Conservation (phyloP, 345 rosid species). For the Melaleuca quinquenervia region DNA sequence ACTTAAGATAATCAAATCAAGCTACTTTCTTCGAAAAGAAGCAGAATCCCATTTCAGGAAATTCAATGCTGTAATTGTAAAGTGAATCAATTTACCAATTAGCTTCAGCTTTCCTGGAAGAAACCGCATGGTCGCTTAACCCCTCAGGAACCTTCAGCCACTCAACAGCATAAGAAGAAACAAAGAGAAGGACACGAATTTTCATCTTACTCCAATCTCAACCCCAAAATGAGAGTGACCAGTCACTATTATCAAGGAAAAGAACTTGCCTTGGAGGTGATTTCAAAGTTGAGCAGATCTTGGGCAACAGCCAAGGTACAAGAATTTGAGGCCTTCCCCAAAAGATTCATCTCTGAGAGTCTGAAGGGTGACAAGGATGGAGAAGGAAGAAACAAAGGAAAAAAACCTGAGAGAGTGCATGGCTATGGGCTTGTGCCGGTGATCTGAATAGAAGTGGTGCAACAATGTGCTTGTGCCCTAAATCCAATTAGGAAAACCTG, state of each 20-base stretch:
- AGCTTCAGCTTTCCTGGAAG: constrained; percentile 84
- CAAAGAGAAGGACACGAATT: not conserved
- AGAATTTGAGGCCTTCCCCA: constrained; percentile 51
- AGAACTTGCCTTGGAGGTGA: constrained; percentile 46
- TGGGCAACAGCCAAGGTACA: constrained; percentile 61
- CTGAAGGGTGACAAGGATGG: not conserved
- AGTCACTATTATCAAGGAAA: not conserved
- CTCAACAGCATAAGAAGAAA: not conserved
- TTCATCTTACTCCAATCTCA: not conserved
- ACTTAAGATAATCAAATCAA: not conserved
- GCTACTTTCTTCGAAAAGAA: not conserved
- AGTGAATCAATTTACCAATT: constrained; percentile 41
- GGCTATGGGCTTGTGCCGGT: too few relatives aligned
- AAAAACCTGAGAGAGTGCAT: too few relatives aligned
- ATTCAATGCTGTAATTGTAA: not conserved
- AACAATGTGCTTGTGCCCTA: too few relatives aligned
- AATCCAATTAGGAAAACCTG: too few relatives aligned
- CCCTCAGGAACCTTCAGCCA: constrained; percentile 56
- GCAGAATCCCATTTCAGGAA: not conserved
- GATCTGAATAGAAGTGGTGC: too few relatives aligned
- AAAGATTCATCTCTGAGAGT: not conserved
- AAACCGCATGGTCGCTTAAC: constrained; percentile 49
- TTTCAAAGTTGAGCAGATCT: constrained; percentile 61
- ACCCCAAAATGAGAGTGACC: too few relatives aligned
- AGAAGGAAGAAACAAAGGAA: not conserved